phyloP scores from a whole-genome alignment of 305 asterid genomes.

The Fraxinus paxiana region DNA sequence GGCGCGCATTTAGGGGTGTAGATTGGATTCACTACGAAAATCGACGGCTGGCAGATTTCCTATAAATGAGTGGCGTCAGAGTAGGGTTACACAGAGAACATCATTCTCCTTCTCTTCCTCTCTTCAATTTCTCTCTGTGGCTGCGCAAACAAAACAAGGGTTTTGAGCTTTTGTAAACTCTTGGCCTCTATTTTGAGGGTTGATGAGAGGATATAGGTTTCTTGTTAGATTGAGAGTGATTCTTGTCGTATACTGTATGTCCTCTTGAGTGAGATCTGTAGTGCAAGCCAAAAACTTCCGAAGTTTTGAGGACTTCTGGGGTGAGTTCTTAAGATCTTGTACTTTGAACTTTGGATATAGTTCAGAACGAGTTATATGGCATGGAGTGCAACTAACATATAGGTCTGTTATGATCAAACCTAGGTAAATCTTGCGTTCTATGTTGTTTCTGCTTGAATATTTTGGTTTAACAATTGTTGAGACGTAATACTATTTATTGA shows the following conservation, averaged over 20 bases:
- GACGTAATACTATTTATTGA: neutral
- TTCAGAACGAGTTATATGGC: neutral
- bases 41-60: neutral
- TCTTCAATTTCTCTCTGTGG: neutral
- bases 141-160: neutral
- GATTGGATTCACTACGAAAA: neutral
- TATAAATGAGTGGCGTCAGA: neutral
- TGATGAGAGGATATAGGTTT: neutral
- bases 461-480: neutral
- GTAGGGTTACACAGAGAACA: neutral
- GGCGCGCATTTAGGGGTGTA: neutral
- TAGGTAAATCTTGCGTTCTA: neutral
- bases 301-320: neutral
- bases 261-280: neutral
- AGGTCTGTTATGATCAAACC: neutral
- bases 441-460: neutral
- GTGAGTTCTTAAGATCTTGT: neutral
- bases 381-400: neutral
- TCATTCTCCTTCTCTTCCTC: neutral
- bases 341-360: neutral
- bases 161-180: neutral
- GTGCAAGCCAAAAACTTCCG: neutral
- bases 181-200: neutral
- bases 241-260: neutral
- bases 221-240: neutral